Evolutionary conservation across 306 rosid species (phyloP).

Genomic region (Malus domestica): ASM211411v1 NC_041795.1:23738501-23739000

Average conservation of each 20-base stretch:
- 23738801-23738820: constrained; percentile 81
- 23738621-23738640: constrained; percentile 87
- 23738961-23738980: constrained; percentile 40
- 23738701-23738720: constrained; percentile 66
- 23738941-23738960: constrained; percentile 22
- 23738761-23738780: constrained; percentile 87
- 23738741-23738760: constrained; percentile 65
- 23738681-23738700: constrained; percentile 69
- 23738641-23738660: constrained; percentile 66
- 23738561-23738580: constrained; percentile 96
- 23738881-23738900: constrained; percentile 83
- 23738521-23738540: constrained; percentile 86
- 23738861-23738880: constrained; percentile 97
- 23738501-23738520: constrained; percentile 87
- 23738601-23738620: constrained; percentile 98
- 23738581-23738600: constrained; percentile 96
- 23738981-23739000: constrained; percentile 75
- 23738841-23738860: constrained; percentile 99
- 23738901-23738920: constrained; percentile 93
- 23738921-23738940: constrained; percentile 56
- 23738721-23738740: constrained; percentile 42
- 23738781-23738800: constrained; percentile 97
- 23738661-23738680: constrained; percentile 65
- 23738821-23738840: constrained; percentile 90
- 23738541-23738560: constrained; percentile 96